Evolutionary conservation across 306 rosid genomes (phyloP).

Genomic region (Malus fusca): DNA sequence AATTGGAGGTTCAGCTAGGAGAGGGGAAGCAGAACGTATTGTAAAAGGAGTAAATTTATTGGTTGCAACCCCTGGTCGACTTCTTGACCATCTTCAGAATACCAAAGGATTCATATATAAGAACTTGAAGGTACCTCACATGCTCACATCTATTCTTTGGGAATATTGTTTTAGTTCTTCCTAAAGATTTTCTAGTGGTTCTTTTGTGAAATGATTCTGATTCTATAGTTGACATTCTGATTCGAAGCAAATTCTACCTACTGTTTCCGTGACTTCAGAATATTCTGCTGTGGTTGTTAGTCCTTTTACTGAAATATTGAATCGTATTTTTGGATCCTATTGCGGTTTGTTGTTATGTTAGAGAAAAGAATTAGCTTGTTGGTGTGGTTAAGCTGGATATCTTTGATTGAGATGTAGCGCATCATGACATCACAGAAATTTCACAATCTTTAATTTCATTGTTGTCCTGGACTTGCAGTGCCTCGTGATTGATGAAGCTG

Average conservation of each 20-base stretch:
- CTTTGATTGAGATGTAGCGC: not conserved
- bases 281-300: not conserved
- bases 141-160: not conserved
- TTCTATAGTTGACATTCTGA: not conserved
- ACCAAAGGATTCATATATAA: slow-evolving; percentile 73
- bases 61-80: slow-evolving; percentile 95
- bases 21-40: slow-evolving; percentile 81
- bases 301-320: not conserved
- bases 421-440: not conserved
- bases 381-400: not conserved
- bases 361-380: not conserved
- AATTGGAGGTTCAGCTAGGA: slow-evolving; percentile 82
- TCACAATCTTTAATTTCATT: not conserved
- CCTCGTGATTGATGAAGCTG: slow-evolving; percentile 90
- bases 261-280: not conserved
- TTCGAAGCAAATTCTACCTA: not conserved
- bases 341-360: not conserved
- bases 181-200: not conserved
- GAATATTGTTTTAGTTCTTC: not conserved
- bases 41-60: slow-evolving; percentile 76
- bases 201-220: not conserved
- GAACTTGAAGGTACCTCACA: slow-evolving; percentile 55
- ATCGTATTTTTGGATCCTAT: not conserved
- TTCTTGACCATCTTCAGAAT: slow-evolving; percentile 86
- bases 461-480: slow-evolving; percentile 44